Base-by-base conservation (phyloP, 1,284 basidiomycete genomes). In the Waitea zeae region DNA sequence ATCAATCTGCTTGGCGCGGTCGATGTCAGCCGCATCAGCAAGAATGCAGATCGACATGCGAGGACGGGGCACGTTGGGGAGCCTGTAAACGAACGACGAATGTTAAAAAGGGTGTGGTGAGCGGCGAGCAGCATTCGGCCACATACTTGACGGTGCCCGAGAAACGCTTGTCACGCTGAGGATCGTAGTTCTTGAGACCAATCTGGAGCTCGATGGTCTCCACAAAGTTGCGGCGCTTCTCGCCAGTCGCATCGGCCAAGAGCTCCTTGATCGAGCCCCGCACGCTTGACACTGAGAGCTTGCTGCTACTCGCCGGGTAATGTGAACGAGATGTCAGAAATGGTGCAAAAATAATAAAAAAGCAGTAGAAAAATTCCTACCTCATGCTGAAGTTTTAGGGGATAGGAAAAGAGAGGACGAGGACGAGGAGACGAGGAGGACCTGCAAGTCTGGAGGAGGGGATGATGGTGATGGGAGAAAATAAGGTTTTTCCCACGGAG, bases 11-110 rank as follows among this genome's bases (percentile, higher is more conserved):
- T 96, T 96, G 39, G 90, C 90, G 54, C 89, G 86, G 65, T 99
- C 93, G 58, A 98, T 95, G 62, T 99, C 95, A 55, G 83, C 82
- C 34, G 92, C 93, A 64, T 99, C 93, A 44, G 92, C 93, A 48
- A 99, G 83, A 74, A 98, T 96, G 74, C 93, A 97, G 56, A 99
- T 80, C 51, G 84, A 86, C 93, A 98, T 97, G 65, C 93, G 84
- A 39, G 93, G 93, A 49, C 93, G 89, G 49, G 95, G 95, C 46
- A 97, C 75, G 57, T 95, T 76, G 51, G 93, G 93, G 38, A 98
- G 77, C 67, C 86, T 89, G 46, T 30, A 9, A 28, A n/a, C 19
- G 17, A 4, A 6, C 12, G 37, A 35, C 12, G 11, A 6, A 5
- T 20, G 20, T 17, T 13, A 15, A 19, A 6, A 17, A 4, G 13